phyloP scores from a whole-genome alignment of 1,139 yeast species.

The Ashbya aceris region DNA sequence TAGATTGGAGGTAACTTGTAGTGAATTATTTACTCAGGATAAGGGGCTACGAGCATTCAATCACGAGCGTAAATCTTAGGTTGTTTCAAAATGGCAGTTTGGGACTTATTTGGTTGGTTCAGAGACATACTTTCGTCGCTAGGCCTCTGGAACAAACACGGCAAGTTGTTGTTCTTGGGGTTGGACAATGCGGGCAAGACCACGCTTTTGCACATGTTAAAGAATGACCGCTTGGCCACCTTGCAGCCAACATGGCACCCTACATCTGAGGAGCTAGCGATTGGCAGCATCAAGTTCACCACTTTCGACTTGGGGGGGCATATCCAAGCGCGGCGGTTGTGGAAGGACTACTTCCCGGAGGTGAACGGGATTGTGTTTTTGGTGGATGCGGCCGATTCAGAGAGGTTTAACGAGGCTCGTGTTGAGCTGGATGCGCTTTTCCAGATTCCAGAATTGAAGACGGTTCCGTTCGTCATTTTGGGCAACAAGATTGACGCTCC shows the following conservation, averaged over 20 bases:
- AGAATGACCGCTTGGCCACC: constrained; percentile 94
- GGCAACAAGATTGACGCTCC: constrained; percentile 97
- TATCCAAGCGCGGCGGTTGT: constrained; percentile 94
- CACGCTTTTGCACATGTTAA: constrained; percentile 90
- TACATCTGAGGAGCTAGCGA: constrained; percentile 94
- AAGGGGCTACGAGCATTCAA: no score
- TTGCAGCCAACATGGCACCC: constrained; percentile 98
- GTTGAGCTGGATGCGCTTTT: constrained; percentile 90
- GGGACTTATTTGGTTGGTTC: constrained; percentile 36
- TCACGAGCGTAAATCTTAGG: no score
- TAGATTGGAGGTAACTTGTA: no score
- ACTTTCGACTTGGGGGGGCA: constrained; percentile 98
- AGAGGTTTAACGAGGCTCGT: constrained; percentile 88
- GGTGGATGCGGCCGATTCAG: constrained; percentile 96
- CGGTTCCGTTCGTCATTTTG: constrained; percentile 84
- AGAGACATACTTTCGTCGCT: constrained; percentile 89
- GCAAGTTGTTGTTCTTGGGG: constrained; percentile 89
- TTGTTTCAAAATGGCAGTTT: constrained; percentile 14
- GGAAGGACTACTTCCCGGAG: constrained; percentile 99
- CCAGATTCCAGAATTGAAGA: constrained; percentile 79
- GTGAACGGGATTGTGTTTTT: constrained; percentile 94
- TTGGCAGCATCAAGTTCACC: constrained; percentile 92
- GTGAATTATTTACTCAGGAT: no score
- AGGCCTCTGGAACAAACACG: constrained; percentile 97
- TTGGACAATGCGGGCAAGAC: constrained; percentile 98